These are phyloP conservation scores for Cubamyces sp. DNA, from an alignment of 768 basidiomycete species.

Conservation along the genomic window DNA sequence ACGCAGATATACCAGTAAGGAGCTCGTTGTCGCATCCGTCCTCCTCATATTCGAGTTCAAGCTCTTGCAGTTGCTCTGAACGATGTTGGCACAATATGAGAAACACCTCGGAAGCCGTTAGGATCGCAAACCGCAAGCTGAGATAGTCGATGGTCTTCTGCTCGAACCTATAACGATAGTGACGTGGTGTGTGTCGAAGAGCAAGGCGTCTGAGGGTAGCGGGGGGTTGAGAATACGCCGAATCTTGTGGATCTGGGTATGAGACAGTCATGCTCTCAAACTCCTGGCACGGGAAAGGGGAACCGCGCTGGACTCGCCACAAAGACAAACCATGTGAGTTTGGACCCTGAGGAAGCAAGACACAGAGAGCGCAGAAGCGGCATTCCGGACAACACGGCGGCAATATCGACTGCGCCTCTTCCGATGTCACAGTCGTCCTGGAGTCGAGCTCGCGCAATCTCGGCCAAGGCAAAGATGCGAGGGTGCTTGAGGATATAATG, in stretches of 20 bases:
- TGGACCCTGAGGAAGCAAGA: neutral
- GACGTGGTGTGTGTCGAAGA: constrained; percentile 8
- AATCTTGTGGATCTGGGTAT: neutral
- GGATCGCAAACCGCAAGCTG: neutral
- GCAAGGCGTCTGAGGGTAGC: neutral
- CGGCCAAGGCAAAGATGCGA: too few species aligned
- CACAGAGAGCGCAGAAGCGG: neutral
- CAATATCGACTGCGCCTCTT: too few species aligned
- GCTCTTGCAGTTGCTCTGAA: neutral
- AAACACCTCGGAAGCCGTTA: neutral
- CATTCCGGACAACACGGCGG: neutral
- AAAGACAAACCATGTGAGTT: neutral
- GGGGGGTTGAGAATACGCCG: constrained; percentile 1
- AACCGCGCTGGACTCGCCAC: neutral
- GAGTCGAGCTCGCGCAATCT: too few species aligned
- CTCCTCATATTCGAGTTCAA: constrained; percentile 11
- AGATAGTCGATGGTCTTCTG: neutral
- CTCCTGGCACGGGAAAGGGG: neutral
- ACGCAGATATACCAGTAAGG: neutral
- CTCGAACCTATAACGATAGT: neutral
- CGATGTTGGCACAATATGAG: neutral
- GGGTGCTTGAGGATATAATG: too few species aligned
- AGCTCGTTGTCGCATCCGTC: neutral
- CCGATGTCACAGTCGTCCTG: too few species aligned
- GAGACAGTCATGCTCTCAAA: neutral